Evolutionary conservation across 805 yeast genomes (phyloP), one percentile per base, ranked within the genome.

Genomic region (Candida quercuum): DNA sequence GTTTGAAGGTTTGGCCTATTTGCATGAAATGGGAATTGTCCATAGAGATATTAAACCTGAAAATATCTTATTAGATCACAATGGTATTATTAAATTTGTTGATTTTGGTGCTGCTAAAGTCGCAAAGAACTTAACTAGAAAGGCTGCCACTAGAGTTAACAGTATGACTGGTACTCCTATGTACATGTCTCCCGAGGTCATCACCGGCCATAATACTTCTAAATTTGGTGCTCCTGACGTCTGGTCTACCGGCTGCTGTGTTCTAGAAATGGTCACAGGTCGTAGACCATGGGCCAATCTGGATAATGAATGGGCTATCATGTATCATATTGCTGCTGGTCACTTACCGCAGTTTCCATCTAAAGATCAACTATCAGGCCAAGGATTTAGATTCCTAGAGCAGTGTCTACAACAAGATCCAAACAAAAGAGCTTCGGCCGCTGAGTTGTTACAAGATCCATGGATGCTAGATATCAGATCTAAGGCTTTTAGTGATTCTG

Each of bases 31-130:
- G 34, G 96, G 96, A 12, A 87, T 93, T 55, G 91, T 88, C n/a
- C 99, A 93, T 60, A 74, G 98, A 38, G 99, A 93, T 56, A 85
- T 93, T 48, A 93, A 93, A 63, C 99, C 99, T 0, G 99, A 87
- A 49, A 91, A 93, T 54, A 83, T 91, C 32, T 64, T 91, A 31
- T 66, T 91, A 37, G 97, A 91, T 61, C 95, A 83, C 59, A 80
- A 81, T 63, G 97, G 97, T 16, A 87, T 89, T 13, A 83, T 91
- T 54, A 93, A 93, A 60, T 88, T 85, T 65, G 97, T 91, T 37
- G 99, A 93, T 63, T 93, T 93, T 59, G 99, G 99, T 25, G 96
- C 98, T 3, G 97, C 98, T 12, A 88, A 88, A 60, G 94, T 89
- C 45, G 86, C 86, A 1, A 76, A 76, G 36, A 74, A 61, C 29